A percentile compares a stretch with the other conserved stretches of the same genome.
Conservation (phyloP, 768 basidiomycete genomes). For the Strobilomyces confusus region DNA sequence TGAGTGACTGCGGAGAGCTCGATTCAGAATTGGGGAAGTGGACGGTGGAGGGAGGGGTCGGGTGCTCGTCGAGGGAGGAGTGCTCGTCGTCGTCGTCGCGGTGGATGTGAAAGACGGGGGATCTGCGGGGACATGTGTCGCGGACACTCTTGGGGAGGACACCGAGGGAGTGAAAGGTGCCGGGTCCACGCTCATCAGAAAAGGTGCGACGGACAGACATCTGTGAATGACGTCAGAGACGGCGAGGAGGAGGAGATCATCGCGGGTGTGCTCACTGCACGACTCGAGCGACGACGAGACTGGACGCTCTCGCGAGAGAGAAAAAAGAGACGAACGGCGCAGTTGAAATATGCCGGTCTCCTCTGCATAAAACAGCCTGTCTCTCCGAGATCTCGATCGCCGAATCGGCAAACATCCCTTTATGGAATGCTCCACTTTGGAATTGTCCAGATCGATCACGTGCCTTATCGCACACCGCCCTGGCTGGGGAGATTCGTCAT, state of each 20-base stretch:
- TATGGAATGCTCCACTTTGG: slow-evolving; percentile 21
- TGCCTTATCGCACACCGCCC: slow-evolving; percentile 14
- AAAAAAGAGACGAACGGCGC: not conserved
- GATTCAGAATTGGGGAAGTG: slow-evolving; percentile 43
- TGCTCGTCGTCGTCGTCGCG: slow-evolving; percentile 29
- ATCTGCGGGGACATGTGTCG: slow-evolving; percentile 4
- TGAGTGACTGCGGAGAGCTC: slow-evolving; percentile 8
- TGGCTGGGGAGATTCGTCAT: too few relatives aligned
- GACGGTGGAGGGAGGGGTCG: slow-evolving; percentile 21
- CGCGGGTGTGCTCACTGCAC: not conserved
- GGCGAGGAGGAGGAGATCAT: not conserved
- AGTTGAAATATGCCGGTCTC: slow-evolving; percentile 12
- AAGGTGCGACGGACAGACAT: slow-evolving; percentile 28
- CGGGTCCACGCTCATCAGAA: slow-evolving; percentile 33
- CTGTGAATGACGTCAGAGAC: slow-evolving; percentile 8
- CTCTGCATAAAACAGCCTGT: slow-evolving; percentile 1
- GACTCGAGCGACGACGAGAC: not conserved
- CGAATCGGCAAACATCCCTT: slow-evolving; percentile 11
- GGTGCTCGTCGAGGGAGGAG: slow-evolving; percentile 17
- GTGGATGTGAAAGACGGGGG: slow-evolving; percentile 17
- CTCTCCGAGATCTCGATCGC: slow-evolving; percentile 22
- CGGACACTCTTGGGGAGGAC: slow-evolving; percentile 40
- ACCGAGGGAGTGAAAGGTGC: slow-evolving; percentile 45
- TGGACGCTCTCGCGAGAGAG: not conserved
- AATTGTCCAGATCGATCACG: slow-evolving; percentile 16